Evolutionary conservation across 345 rosid species (phyloP), one percentile per base, ranked within the genome.

Genomic region (Psidium friedrichsthalianum): DNA sequence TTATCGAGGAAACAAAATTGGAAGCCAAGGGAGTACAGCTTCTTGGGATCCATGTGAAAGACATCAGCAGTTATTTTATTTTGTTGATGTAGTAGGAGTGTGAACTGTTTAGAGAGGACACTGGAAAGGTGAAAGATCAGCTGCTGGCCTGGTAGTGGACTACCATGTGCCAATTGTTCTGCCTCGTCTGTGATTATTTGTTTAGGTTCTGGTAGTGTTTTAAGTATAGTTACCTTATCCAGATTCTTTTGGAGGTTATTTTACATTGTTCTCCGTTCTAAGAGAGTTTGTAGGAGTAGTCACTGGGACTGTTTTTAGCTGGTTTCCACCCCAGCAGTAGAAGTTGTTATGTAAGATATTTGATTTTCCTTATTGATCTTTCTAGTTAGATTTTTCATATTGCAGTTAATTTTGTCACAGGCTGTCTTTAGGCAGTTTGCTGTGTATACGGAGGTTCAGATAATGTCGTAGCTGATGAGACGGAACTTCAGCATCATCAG

Each of bases 341-440:
- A 36, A 10, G 80, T 18, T 51, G 20, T 44, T 82, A 9, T 22
- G 32, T 51, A 27, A 51, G 64, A 83, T 76, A 55, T 56, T 44
- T 42, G 44, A 51, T 56, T 42, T 81, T 78, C n/a, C 84, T 85
- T 51, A 32, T 42, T 54, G 44, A 55, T 44, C 55, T 69, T 51
- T 25, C 53, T 69, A 22, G 83, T 82, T n/a, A n/a, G 32, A 54
- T 25, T 51, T 82, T 27, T 51, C 42, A 82, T 13, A 82, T 82
- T 51, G 57, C 6, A 21, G 40, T 52, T 52, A 64, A 47, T 87
- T 83, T 85, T 86, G 57, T 76, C 86, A 82, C 85, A 96, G 99
- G 97, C 97, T 89, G 98, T 96, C 87, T 84, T 94, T 88, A 95
- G 95, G 88, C 98, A 96, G 90, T 96, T 96, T 88, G 94, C 98